These are phyloP conservation scores for Pestalotiopsis sp. DNA, from an alignment of 2,329 filamentous ascomycete genomes.

Conservation along the genomic window DNA sequence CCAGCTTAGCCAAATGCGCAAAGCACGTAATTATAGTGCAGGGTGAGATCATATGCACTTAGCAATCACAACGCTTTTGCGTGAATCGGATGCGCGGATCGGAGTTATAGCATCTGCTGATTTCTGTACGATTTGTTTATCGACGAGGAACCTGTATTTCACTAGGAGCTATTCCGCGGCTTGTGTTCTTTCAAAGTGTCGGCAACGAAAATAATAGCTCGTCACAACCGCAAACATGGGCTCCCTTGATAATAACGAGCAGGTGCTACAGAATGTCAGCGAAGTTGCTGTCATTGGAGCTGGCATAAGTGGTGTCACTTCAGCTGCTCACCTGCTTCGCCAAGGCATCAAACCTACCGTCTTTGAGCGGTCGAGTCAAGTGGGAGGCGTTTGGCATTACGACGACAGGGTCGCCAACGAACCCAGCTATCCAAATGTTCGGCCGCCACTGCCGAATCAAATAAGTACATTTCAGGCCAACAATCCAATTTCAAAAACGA, in stretches of 20 bases:
- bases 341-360: constrained; percentile 61
- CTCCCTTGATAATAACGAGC: constrained; percentile 15
- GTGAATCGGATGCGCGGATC: not conserved
- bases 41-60: not conserved
- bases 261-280: constrained; percentile 24
- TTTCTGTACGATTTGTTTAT: not conserved
- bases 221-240: constrained; percentile 17
- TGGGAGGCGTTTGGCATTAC: constrained; percentile 71
- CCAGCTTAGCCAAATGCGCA: not conserved
- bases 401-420: constrained; percentile 50
- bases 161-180: not conserved
- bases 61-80: not conserved
- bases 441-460: constrained; percentile 24
- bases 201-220: not conserved
- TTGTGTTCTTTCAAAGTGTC: not conserved
- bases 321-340: constrained; percentile 65
- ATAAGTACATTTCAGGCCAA: constrained; percentile 13
- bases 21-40: constrained; percentile 9
- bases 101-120: not conserved
- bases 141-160: not conserved
- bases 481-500: not conserved
- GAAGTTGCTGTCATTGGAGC: constrained; percentile 65
- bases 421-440: constrained; percentile 30
- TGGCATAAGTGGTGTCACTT: constrained; percentile 63
- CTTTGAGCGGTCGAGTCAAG: constrained; percentile 62